phyloP scores from a whole-genome alignment of 331 rosid genomes.

The Spiraea crenata region DNA sequence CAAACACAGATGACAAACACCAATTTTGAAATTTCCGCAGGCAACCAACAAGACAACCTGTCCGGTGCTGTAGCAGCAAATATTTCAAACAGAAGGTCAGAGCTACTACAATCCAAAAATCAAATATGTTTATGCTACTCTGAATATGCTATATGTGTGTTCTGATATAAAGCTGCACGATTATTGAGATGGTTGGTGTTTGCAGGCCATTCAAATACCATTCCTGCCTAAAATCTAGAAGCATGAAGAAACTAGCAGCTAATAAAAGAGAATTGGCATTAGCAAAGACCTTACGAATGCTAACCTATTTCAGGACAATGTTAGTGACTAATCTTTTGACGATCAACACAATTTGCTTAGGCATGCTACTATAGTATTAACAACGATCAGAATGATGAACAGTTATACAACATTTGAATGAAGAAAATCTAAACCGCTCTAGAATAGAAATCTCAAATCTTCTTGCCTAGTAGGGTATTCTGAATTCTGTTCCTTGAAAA shows the following conservation, averaged over 20 bases:
- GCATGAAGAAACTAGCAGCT: neutral
- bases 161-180: neutral
- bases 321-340: neutral
- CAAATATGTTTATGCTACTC: neutral
- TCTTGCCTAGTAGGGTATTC: neutral
- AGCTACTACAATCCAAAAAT: neutral
- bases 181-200: neutral
- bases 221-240: neutral
- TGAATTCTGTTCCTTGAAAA: slow-evolving; percentile 2
- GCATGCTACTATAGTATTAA: neutral
- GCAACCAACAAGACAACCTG: slow-evolving; percentile 92
- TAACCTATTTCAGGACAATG: neutral
- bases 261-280: neutral
- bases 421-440: neutral
- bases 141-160: neutral
- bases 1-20: slow-evolving; percentile 79
- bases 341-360: neutral
- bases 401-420: neutral
- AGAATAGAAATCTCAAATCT: neutral
- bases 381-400: neutral
- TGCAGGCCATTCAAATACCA: neutral
- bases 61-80: slow-evolving; percentile 68
- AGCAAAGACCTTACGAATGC: neutral
- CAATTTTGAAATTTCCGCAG: slow-evolving; percentile 88
- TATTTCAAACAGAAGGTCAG: neutral